These are phyloP conservation scores for Cymbopogon flexuosus DNA, from an alignment of 202 grass and related monocot genomes.

Conservation along the genomic window DNA sequence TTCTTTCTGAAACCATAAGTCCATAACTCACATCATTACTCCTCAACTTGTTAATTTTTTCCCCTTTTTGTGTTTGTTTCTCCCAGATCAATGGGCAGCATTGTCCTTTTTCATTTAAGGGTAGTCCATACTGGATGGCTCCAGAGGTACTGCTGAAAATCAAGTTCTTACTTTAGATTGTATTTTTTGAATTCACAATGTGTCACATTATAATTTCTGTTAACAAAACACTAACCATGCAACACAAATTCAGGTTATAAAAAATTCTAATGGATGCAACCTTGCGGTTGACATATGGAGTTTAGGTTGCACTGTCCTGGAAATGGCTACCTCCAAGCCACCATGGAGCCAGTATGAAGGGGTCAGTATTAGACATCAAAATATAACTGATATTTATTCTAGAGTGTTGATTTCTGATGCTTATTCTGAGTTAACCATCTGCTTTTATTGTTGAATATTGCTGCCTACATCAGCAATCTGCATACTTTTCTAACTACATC, in stretches of 20 bases:
- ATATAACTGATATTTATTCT: slow-evolving; percentile 19
- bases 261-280: slow-evolving; percentile 93
- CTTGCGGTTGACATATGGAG: slow-evolving; percentile 99
- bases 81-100: slow-evolving; percentile 86
- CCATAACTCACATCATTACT: slow-evolving; percentile 13
- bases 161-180: slow-evolving; percentile 3
- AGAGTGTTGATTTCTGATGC: background rate
- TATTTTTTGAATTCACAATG: background rate
- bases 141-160: slow-evolving; percentile 72
- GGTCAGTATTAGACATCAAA: slow-evolving; percentile 46
- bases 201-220: slow-evolving; percentile 12
- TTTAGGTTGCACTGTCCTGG: slow-evolving; percentile 97
- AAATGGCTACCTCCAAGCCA: slow-evolving; percentile 98
- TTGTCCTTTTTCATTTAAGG: slow-evolving; percentile 95
- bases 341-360: slow-evolving; percentile 99
- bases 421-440: background rate
- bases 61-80: background rate
- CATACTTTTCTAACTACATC: background rate
- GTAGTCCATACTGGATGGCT: slow-evolving; percentile 99
- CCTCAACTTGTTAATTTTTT: background rate
- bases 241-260: slow-evolving; percentile 73
- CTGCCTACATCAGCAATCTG: background rate
- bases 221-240: background rate
- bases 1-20: background rate
- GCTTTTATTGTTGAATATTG: slow-evolving; percentile 1